These are phyloP conservation scores for Penicillium diatomitis DNA, from an alignment of 495 filamentous ascomycete species.

Conservation along the genomic window DNA sequence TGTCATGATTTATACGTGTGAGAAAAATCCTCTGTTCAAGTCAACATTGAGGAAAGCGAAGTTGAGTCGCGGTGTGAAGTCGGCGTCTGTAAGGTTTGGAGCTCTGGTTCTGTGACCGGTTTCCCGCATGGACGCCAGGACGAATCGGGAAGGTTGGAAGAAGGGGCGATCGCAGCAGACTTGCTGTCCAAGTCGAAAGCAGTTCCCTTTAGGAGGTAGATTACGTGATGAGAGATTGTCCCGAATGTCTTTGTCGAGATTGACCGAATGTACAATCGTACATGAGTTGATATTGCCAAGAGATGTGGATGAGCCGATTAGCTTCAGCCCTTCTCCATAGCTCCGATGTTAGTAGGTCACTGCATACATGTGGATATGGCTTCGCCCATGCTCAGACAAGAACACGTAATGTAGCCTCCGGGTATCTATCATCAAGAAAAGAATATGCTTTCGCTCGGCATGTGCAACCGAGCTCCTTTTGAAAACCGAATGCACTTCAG, in stretches of 20 bases:
- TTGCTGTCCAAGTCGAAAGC: too few relatives aligned
- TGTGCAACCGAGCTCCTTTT: too few relatives aligned
- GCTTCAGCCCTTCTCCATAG: neutral
- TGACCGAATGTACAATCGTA: neutral
- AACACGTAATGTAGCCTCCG: neutral
- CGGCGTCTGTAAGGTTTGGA: neutral
- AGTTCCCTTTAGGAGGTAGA: too few relatives aligned
- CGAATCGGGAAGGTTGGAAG: neutral
- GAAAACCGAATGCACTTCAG: too few relatives aligned
- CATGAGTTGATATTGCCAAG: neutral
- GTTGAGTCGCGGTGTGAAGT: neutral
- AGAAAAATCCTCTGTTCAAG: too few relatives aligned
- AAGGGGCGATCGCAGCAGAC: neutral
- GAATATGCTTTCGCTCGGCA: too few relatives aligned
- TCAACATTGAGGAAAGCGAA: neutral
- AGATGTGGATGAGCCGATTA: neutral
- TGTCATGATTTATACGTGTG: neutral
- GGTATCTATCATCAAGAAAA: too few relatives aligned
- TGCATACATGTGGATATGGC: neutral
- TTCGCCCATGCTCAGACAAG: neutral
- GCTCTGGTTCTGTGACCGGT: neutral
- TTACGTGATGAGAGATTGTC: too few relatives aligned
- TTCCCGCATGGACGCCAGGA: neutral
- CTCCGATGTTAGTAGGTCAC: neutral
- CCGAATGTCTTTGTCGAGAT: too few relatives aligned